phyloP scores from a whole-genome alignment of 352 stramenopile genomes.

The Phytophthora multivora region DNA sequence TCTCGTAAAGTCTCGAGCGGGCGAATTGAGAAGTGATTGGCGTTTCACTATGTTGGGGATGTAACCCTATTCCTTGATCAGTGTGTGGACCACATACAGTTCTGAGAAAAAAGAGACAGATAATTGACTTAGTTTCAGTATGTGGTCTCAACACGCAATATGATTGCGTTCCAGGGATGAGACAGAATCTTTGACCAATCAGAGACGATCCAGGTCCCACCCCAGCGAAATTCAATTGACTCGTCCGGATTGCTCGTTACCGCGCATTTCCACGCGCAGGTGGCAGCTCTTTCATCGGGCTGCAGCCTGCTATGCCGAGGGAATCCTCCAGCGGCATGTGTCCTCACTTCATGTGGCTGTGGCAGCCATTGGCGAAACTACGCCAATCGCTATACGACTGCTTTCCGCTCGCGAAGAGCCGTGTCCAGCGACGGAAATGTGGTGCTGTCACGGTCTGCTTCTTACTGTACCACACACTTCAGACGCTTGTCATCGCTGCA shows the following conservation, averaged over 20 bases:
- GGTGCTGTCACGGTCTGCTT: background rate
- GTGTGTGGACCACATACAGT: constrained; percentile 7
- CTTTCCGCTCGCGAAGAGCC: too few relatives aligned
- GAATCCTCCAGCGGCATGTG: background rate
- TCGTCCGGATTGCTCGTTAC: background rate
- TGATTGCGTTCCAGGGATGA: constrained; percentile 19
- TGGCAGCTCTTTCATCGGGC: background rate
- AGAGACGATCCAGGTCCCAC: background rate
- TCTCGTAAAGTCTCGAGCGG: constrained; percentile 3
- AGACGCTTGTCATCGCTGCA: too few relatives aligned
- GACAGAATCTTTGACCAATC: constrained; percentile 9
- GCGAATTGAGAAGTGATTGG: constrained; percentile 21
- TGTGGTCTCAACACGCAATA: background rate
- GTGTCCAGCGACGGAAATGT: too few relatives aligned
- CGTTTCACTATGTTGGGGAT: constrained; percentile 4
- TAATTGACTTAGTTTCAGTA: constrained; percentile 4
- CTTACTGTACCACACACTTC: too few relatives aligned
- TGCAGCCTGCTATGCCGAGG: background rate
- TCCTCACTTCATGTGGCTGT: background rate
- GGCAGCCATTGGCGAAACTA: background rate
- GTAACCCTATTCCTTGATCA: background rate
- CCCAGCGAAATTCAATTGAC: constrained; percentile 13
- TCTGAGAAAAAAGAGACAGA: background rate
- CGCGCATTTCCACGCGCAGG: background rate
- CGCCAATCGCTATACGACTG: background rate